A percentile compares a stretch with the other conserved stretches of the same genome.
Conservation (phyloP, 148 eudicot species). For the Vaccinium darrowii region DNA sequence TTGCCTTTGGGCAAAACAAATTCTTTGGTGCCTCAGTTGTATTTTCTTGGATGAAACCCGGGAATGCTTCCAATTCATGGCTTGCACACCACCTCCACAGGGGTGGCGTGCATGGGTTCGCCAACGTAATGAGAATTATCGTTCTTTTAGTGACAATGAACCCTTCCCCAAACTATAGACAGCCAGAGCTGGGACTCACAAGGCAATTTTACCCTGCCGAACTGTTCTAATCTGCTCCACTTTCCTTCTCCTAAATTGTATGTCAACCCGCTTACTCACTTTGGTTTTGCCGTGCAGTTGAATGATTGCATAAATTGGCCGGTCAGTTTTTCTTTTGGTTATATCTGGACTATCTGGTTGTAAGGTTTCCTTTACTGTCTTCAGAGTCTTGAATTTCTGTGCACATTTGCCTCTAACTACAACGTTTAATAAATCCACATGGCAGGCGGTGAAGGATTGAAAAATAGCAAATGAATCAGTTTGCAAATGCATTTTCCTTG, state of each 20-base stretch:
- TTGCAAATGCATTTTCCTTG: slow-evolving; percentile 2
- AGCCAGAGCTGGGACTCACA: not conserved
- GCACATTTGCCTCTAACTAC: not conserved
- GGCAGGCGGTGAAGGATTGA: not conserved
- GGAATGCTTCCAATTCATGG: not conserved
- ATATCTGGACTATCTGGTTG: not conserved
- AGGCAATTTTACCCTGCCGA: not conserved
- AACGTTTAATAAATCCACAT: not conserved
- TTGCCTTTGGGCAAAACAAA: not conserved
- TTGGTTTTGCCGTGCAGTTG: not conserved
- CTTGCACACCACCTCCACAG: not conserved
- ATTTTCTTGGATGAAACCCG: not conserved
- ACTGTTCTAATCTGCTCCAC: not conserved
- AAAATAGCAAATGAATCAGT: not conserved
- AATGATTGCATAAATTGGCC: not conserved
- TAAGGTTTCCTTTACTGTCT: not conserved
- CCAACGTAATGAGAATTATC: not conserved
- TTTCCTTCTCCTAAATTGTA: not conserved
- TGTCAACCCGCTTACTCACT: not conserved
- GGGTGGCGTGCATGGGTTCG: not conserved
- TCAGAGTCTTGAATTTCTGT: not conserved
- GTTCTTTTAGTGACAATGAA: not conserved
- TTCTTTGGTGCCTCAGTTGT: not conserved
- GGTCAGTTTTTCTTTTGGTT: not conserved
- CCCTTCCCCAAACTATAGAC: not conserved